Evolutionary conservation across 306 rosid genomes (phyloP).

Genomic region (Aeschynomene evenia): DNA sequence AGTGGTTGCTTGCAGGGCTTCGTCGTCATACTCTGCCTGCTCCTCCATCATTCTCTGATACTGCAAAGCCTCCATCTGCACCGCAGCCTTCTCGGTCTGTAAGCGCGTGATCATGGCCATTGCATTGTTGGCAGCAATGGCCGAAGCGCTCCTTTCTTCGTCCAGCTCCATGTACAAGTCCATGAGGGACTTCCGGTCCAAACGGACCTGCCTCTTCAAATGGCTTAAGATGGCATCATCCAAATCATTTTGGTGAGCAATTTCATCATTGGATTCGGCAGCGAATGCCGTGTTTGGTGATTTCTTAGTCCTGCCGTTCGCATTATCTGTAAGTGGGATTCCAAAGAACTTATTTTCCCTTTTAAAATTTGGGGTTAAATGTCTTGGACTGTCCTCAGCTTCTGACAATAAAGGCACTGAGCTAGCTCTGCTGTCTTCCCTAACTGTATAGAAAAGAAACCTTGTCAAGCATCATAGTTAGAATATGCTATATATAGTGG

Average conservation of each 20-base stretch:
- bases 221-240: constrained; percentile 53
- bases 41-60: constrained; percentile 99
- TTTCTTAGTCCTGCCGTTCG: neutral
- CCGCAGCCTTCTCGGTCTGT: constrained; percentile 85
- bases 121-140: constrained; percentile 94
- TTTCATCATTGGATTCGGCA: constrained; percentile 44
- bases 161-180: constrained; percentile 88
- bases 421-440: constrained; percentile 50
- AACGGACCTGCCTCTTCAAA: constrained; percentile 62
- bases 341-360: neutral
- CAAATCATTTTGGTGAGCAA: constrained; percentile 30
- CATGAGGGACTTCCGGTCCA: constrained; percentile 79
- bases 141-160: constrained; percentile 93
- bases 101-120: constrained; percentile 98
- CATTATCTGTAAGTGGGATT: constrained; percentile 31
- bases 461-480: neutral
- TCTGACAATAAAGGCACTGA: constrained; percentile 48
- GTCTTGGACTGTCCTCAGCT: constrained; percentile 45
- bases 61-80: constrained; percentile 96
- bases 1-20: constrained; percentile 67
- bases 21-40: constrained; percentile 91
- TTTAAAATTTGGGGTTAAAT: neutral
- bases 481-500: neutral
- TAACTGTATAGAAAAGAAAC: constrained; percentile 41
- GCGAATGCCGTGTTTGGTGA: constrained; percentile 51